phyloP scores from a whole-genome alignment of 805 yeast species.

The Starmerella floricola region DNA sequence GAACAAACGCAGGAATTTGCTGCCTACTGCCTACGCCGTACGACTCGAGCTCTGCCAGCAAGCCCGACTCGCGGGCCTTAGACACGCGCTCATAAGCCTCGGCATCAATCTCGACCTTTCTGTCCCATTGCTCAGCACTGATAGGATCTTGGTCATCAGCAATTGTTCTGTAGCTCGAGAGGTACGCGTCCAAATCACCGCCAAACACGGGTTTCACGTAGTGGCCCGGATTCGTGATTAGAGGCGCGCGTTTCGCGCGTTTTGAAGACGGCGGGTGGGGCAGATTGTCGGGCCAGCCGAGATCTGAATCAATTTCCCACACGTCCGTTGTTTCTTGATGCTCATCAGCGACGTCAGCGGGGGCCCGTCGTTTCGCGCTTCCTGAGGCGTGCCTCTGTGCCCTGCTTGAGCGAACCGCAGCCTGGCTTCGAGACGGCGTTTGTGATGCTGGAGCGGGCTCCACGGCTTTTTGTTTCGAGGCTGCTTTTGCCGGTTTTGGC shows the following conservation, averaged over 20 bases:
- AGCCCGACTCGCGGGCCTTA: slow-evolving; percentile 35
- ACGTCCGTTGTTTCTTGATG: not conserved
- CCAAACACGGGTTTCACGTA: slow-evolving; percentile 36
- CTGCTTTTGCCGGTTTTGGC: too few species aligned
- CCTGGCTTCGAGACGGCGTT: not conserved
- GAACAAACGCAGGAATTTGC: slow-evolving; percentile 35
- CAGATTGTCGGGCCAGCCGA: slow-evolving; percentile 16
- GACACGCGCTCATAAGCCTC: slow-evolving; percentile 35
- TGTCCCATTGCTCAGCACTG: slow-evolving; percentile 26
- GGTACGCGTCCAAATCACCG: slow-evolving; percentile 33
- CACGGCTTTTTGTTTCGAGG: too few species aligned
- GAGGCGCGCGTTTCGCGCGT: slow-evolving; percentile 27
- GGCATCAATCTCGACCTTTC: slow-evolving; percentile 43
- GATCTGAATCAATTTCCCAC: slow-evolving; percentile 11
- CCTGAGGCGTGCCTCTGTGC: not conserved
- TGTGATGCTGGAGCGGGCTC: too few species aligned
- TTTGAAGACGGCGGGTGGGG: not conserved
- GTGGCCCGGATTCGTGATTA: slow-evolving; percentile 51
- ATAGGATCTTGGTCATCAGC: slow-evolving; percentile 54
- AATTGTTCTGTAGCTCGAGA: slow-evolving; percentile 45
- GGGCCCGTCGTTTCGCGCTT: not conserved
- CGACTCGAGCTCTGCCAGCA: slow-evolving; percentile 26
- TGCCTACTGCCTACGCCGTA: slow-evolving; percentile 16
- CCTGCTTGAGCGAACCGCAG: not conserved
- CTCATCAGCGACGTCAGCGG: not conserved